Evolutionary conservation across 129 eudicot genomes (phyloP), one percentile per base, ranked within the genome.

Genomic region (Saussurea involucrata): DNA sequence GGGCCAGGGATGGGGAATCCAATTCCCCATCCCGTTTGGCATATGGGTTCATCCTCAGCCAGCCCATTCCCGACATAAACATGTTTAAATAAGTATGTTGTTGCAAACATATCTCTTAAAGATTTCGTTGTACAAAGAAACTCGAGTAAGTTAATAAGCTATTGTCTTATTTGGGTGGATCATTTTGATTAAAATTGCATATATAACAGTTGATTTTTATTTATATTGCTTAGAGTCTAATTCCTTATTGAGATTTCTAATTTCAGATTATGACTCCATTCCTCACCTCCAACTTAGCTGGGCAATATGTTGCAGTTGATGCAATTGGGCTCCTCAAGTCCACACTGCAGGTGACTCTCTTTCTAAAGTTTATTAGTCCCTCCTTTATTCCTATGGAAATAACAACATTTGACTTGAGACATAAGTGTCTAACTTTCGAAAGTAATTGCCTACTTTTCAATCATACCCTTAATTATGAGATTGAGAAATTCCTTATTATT

Each of bases 261-360:
- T 63, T 27, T 67, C 81, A 90, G 97, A 77, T 93, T 46, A 93
- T 93, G 97, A 93, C 98, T 75, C 98, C 98, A 24, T 82, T 82
- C 29, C 97, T 93, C 69, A 93, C 98, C 11, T 86, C 92, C 33
- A 89, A 89, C 36, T 96, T 93, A 75, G 98, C 96, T 63, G 98
- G 98, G 21, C 95, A 91, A 86, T 90, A 74, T 80, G 97, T 93
- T 63, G 91, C 95, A 65, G 98, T 93, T 21, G 98, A 93, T 85
- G 98, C 97, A 32, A 60, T 28, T 27, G 98, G 91, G 72, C 93
- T 93, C 40, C 86, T 93, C 57, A 73, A 27, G 63, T 93, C 98
- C 61, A 93, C 98, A 18, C 85, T 91, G 76, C 97, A 93, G 98
- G 98, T 90, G 60, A 49, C 0, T 36, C 68, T 55, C 77, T 33